Percentiles rank a stretch among this genome's conserved stretches.
These are phyloP conservation scores for Marchantia paleacea DNA, from an alignment of 225 moss, liverwort and hornwort genomes.

Conservation along the genomic window DNA sequence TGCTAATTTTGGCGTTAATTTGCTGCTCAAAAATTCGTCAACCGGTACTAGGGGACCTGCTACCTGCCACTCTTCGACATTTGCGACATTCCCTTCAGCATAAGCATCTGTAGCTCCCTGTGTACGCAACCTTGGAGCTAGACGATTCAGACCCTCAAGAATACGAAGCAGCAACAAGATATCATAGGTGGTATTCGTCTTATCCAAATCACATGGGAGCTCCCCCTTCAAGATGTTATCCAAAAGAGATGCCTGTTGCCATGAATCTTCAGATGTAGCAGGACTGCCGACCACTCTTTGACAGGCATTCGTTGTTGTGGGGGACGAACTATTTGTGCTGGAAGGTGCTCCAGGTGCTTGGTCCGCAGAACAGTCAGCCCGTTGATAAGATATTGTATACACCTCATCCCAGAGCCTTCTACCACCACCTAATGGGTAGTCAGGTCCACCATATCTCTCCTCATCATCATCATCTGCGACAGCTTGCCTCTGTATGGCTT, in stretches of 20 bases:
- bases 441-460: conserved; percentile 79
- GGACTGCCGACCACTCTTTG: conserved; percentile 18
- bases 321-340: conserved; percentile 48
- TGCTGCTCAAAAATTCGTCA: conserved; percentile 90
- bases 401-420: conserved; percentile 96
- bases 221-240: conserved; percentile 83
- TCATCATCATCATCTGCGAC: conserved; percentile 83
- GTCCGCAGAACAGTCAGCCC: conserved; percentile 59
- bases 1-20: conserved; percentile 92
- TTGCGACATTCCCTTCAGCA: conserved; percentile 53
- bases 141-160: conserved; percentile 75
- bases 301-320: conserved; percentile 23
- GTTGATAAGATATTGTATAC: conserved; percentile 80
- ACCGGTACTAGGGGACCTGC: conserved; percentile 60
- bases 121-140: conserved; percentile 81
- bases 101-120: conserved; percentile 66
- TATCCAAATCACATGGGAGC: conserved; percentile 93
- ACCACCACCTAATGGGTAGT: conserved; percentile 68
- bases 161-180: conserved; percentile 86
- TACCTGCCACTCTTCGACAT: conserved; percentile 46
- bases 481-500: conserved; percentile 91
- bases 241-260: conserved; percentile 85
- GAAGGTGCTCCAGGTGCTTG: conserved; percentile 38
- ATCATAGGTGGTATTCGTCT: conserved; percentile 75
- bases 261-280: conserved; percentile 50